Evolutionary conservation across 192 early-diverging fungal species (phyloP).

Genomic region (Coemansia erecta): DNA sequence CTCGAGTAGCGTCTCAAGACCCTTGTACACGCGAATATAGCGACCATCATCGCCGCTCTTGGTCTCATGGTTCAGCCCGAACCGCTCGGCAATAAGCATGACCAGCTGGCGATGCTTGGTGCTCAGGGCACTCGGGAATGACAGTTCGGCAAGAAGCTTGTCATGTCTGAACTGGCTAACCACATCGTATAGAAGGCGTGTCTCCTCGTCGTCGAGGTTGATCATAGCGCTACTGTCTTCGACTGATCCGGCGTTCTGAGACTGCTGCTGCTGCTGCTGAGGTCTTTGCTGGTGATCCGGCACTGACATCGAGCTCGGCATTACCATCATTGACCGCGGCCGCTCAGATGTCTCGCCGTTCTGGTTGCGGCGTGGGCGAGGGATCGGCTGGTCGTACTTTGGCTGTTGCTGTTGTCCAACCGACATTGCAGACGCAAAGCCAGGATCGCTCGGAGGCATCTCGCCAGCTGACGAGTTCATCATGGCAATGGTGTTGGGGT

Average conservation of each 20-base stretch:
- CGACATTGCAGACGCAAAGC: background rate
- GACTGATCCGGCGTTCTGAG: slow-evolving; percentile 12
- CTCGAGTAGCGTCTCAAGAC: slow-evolving; percentile 47
- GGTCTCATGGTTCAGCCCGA: slow-evolving; percentile 58
- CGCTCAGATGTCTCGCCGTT: slow-evolving; percentile 29
- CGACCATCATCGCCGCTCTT: slow-evolving; percentile 42
- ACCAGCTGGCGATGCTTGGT: slow-evolving; percentile 60
- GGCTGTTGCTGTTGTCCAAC: slow-evolving; percentile 27
- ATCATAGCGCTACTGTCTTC: slow-evolving; percentile 39
- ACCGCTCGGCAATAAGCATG: slow-evolving; percentile 70
- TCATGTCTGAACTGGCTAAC: slow-evolving; percentile 72
- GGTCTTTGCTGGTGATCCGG: slow-evolving; percentile 20
- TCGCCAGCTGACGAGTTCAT: slow-evolving; percentile 34
- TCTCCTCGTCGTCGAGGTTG: slow-evolving; percentile 70
- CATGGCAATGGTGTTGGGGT: slow-evolving; percentile 58
- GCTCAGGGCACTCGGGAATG: slow-evolving; percentile 61
- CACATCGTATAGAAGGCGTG: slow-evolving; percentile 68
- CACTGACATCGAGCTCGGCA: slow-evolving; percentile 41
- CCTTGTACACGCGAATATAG: slow-evolving; percentile 53
- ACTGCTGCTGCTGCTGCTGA: slow-evolving; percentile 23
- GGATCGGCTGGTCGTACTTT: slow-evolving; percentile 41
- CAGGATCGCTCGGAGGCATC: background rate
- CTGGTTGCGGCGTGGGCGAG: slow-evolving; percentile 36
- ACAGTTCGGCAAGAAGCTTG: slow-evolving; percentile 61
- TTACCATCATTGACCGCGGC: slow-evolving; percentile 49